Percentiles rank a stretch among this genome's conserved stretches.
phyloP scores from a whole-genome alignment of 2,329 filamentous ascomycete species.

The Clonostachys rhizophaga region DNA sequence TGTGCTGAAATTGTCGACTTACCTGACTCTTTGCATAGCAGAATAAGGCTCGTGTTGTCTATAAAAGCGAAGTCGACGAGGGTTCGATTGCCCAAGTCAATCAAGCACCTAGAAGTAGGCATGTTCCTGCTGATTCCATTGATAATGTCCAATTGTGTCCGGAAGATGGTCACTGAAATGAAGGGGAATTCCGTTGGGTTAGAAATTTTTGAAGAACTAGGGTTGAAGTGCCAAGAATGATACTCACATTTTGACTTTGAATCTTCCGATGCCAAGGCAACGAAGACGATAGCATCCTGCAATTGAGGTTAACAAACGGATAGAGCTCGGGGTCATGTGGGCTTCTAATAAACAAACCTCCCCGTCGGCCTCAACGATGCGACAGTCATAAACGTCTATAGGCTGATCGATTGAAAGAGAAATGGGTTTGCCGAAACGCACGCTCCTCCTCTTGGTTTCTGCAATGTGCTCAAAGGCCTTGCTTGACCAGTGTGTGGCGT shows the following conservation, averaged over 20 bases:
- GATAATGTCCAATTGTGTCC: conserved; percentile 41
- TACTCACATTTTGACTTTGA: too few relatives aligned
- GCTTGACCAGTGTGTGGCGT: conserved; percentile 53
- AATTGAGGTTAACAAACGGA: too few relatives aligned
- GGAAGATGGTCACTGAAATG: conserved; percentile 51
- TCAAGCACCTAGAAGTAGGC: conserved; percentile 26
- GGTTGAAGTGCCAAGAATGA: too few relatives aligned
- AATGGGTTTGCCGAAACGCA: conserved; percentile 57
- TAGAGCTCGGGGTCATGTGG: too few relatives aligned
- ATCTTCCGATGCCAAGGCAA: conserved; percentile 32
- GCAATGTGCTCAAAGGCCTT: conserved; percentile 64
- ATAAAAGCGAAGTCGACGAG: conserved; percentile 65
- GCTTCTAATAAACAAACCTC: too few relatives aligned
- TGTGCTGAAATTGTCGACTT: conserved; percentile 1
- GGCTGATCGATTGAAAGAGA: conserved; percentile 36
- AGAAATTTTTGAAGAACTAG: too few relatives aligned
- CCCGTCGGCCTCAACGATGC: conserved; percentile 30
- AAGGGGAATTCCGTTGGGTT: not conserved
- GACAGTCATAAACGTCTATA: conserved; percentile 50
- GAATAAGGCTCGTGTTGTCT: conserved; percentile 53
- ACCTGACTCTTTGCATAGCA: conserved; percentile 47
- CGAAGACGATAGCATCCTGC: conserved; percentile 30
- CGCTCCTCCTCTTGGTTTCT: conserved; percentile 62
- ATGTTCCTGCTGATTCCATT: conserved; percentile 53
- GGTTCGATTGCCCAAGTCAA: conserved; percentile 34